Evolutionary conservation across 2,329 filamentous ascomycete genomes (phyloP), one percentile per base, ranked within the genome.

Genomic region (Trichophyton schoenleinii): DNA sequence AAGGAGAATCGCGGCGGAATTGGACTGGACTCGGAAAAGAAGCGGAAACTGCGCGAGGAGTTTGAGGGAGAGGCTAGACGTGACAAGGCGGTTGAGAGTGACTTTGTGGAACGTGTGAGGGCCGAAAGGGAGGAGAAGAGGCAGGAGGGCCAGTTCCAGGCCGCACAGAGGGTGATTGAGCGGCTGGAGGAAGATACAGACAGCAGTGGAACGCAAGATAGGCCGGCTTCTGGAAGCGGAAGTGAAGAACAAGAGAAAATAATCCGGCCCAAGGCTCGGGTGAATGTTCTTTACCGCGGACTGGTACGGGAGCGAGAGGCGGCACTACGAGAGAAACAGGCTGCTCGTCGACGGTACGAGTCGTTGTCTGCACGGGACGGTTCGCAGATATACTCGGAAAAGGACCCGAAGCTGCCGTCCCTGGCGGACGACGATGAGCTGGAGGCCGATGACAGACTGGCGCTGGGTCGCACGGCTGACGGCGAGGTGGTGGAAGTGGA

Each of bases 1-100:
- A 95, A 94, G 72, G 87, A 91, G 59, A 87, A 87, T 68, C 81
- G 88, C 2, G 86, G 84, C 15, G 94, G 92, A 1, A 90, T 97
- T 66, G 92, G 94, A 0, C 75, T 92, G 67, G 89, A 94, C 65
- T 84, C 81, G 3, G 90, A 94, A 72, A 86, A 86, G 75, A 96
- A 95, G 78, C 81, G 89, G 65, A 91, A 87, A 70, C 74, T 82
- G 22, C 76, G 82, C 49, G 87, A 90, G 72, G 82, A 83, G 60
- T 81, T 81, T 3, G 83, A 81, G 65, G 72, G 74, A 38, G 70
- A 79, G 44, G 75, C 78, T 58, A 90, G 90, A 73, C 81, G 78
- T 70, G 74, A 79, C 13, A 85, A 83, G 70, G 80, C 82, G 57
- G 80, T 88, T 48, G 86, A 87, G 63, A 80, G 80, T 0, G 88